Evolutionary conservation across 2,329 filamentous ascomycete species (phyloP).

Genomic region (Trichoderma arundinaceum): DNA sequence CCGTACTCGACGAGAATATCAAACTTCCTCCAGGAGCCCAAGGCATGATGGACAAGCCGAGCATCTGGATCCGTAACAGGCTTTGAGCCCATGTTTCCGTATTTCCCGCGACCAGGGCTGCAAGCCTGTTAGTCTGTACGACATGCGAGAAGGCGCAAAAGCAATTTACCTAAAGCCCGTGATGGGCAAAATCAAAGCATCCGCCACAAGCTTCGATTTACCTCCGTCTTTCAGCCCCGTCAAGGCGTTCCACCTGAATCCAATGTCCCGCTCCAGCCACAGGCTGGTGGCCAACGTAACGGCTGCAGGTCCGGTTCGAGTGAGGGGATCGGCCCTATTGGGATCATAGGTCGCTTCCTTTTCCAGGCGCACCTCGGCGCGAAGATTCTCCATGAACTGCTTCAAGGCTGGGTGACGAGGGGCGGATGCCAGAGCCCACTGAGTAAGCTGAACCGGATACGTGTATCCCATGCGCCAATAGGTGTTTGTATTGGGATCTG

Average conservation of each 20-base stretch:
- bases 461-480: conserved; percentile 40
- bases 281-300: conserved; percentile 35
- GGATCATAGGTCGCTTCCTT: conserved; percentile 27
- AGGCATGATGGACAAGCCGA: conserved; percentile 35
- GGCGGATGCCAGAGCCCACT: conserved; percentile 38
- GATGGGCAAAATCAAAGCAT: conserved; percentile 37
- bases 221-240: conserved; percentile 37
- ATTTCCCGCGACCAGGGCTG: conserved; percentile 36
- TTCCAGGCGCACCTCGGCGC: neutral
- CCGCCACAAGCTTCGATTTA: conserved; percentile 35
- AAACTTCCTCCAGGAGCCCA: conserved; percentile 37
- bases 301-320: conserved; percentile 37
- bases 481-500: conserved; percentile 34
- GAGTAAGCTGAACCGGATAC: conserved; percentile 38
- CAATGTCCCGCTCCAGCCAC: conserved; percentile 35
- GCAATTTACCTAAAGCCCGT: conserved; percentile 37
- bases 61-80: conserved; percentile 36
- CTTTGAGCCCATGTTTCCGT: conserved; percentile 38
- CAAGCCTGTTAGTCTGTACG: neutral
- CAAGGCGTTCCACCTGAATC: conserved; percentile 37
- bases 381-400: conserved; percentile 36
- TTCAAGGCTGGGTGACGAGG: conserved; percentile 35
- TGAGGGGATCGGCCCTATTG: conserved; percentile 33
- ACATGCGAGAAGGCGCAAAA: neutral
- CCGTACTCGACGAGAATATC: conserved; percentile 36